Evolutionary conservation across 2,329 filamentous ascomycete species (phyloP).

Genomic region (Penicillium freii): DNA sequence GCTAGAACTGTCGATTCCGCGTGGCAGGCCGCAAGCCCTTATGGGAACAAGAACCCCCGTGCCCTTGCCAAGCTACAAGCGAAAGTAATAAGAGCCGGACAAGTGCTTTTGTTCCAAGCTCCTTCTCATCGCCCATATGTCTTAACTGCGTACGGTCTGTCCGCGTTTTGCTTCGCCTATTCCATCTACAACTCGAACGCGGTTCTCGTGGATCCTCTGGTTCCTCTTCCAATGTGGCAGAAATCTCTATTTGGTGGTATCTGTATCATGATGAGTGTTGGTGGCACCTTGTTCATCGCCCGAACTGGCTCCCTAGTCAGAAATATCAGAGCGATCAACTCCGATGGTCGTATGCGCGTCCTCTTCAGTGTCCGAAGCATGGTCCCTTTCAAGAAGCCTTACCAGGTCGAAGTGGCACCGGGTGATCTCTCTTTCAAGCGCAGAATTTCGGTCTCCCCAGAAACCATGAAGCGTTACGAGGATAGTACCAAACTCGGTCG

Average conservation of each 20-base stretch:
- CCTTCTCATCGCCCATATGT: slow-evolving; percentile 65
- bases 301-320: slow-evolving; percentile 60
- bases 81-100: slow-evolving; percentile 39
- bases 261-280: slow-evolving; percentile 58
- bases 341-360: slow-evolving; percentile 32
- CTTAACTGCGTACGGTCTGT: slow-evolving; percentile 58
- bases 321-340: slow-evolving; percentile 54
- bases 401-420: slow-evolving; percentile 34
- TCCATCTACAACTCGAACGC: slow-evolving; percentile 53
- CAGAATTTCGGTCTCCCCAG: slow-evolving; percentile 36
- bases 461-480: slow-evolving; percentile 23
- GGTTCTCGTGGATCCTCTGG: slow-evolving; percentile 51
- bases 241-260: slow-evolving; percentile 57
- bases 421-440: slow-evolving; percentile 18
- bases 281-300: slow-evolving; percentile 60
- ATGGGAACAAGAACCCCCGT: slow-evolving; percentile 11
- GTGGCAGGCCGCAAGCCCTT: slow-evolving; percentile 13
- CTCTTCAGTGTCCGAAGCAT: slow-evolving; percentile 38
- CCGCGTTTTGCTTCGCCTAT: slow-evolving; percentile 54
- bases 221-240: slow-evolving; percentile 57
- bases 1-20: slow-evolving; percentile 10
- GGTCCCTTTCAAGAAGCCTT: slow-evolving; percentile 40
- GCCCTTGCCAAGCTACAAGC: slow-evolving; percentile 49
- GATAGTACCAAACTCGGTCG: slow-evolving; percentile 16
- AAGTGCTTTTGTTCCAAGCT: slow-evolving; percentile 62